Base-by-base conservation (phyloP, 371 early-diverging fungal species). In the Umbelopsis sp. region DNA sequence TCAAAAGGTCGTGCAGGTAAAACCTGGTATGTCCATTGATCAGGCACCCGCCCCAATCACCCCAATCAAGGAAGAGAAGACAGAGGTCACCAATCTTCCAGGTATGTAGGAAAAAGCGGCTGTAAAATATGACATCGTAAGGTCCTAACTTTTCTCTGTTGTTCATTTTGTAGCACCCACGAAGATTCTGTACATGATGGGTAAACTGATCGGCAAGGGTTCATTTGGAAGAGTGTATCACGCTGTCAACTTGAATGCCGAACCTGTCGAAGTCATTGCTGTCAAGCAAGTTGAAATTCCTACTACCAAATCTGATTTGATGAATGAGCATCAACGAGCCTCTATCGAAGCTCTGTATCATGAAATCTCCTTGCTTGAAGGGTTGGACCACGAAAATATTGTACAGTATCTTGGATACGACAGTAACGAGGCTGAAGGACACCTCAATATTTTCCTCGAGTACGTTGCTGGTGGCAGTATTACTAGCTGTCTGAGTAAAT, bases 171-270 rank as follows among this genome's bases (percentile, higher is more conserved):
- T 29, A 79, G 72, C 46, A 72, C 71, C 20, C 51, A 66, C 67
- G 62, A 75, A 69, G 76, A 75, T 78, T 41, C 87, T 84, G 69
- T 97, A 96, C 92, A 86, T 90, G 62, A 91, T 89, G 67, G 97
- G 97, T 63, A 83, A 85, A 71, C 74, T 94, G 71, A 96, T 99
- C 70, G 99, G 99, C 16, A 91, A 94, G 72, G 99, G 99, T 0
- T 94, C 96, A 7, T 99, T 96, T 75, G 99, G 98, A 0, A 88
- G 91, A 62, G 99, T 99, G 24, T 95, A 91, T 71, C 87, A 90
- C 71, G 98, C 93, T 0, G 82, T 94, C 64, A 93, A 95, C 74
- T 74, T 88, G n/a, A 35, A 57, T n/a, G 18, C 35, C n/a, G 89
- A 83, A 1, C 92, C 91, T 0, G 90, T 93, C 22, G 95, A 96